A percentile compares a stretch with the other conserved stretches of the same genome.
phyloP scores from a whole-genome alignment of 2,329 filamentous ascomycete species.

The Rosellinia necatrix region DNA sequence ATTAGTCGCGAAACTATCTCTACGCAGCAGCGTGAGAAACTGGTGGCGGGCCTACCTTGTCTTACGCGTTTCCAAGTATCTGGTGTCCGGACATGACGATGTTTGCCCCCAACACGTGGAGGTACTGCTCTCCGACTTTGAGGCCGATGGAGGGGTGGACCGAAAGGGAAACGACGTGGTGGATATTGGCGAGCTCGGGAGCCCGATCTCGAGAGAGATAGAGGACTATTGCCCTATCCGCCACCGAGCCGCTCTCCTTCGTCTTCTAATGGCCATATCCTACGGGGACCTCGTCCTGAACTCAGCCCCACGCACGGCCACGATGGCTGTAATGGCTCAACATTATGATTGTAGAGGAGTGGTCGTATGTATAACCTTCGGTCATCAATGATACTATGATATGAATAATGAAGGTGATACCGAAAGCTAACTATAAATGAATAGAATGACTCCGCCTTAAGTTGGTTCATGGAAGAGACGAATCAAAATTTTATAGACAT shows the following conservation, averaged over 20 bases:
- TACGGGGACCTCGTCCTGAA: slow-evolving; percentile 60
- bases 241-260: slow-evolving; percentile 66
- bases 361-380: slow-evolving; percentile 44
- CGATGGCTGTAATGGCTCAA: slow-evolving; percentile 65
- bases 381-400: neutral
- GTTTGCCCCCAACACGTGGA: slow-evolving; percentile 31
- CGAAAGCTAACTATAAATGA: slow-evolving; percentile 13
- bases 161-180: slow-evolving; percentile 10
- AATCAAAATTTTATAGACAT: slow-evolving; percentile 67
- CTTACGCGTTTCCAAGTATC: slow-evolving; percentile 44
- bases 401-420: neutral
- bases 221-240: slow-evolving; percentile 67
- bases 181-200: slow-evolving; percentile 28
- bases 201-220: slow-evolving; percentile 40
- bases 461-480: slow-evolving; percentile 60
- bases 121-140: slow-evolving; percentile 25
- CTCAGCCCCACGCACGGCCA: slow-evolving; percentile 70
- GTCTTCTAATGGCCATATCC: slow-evolving; percentile 63
- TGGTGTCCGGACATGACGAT: slow-evolving; percentile 56
- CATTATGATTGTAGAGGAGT: slow-evolving; percentile 57
- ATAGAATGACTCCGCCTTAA: slow-evolving; percentile 52
- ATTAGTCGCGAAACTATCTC: slow-evolving; percentile 61
- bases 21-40: slow-evolving; percentile 57
- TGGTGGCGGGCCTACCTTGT: slow-evolving; percentile 54
- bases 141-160: too few species aligned